Evolutionary conservation across 2,329 filamentous ascomycete genomes (phyloP), one percentile per base, ranked within the genome.

Genomic region (Alternaria burnsii): DNA sequence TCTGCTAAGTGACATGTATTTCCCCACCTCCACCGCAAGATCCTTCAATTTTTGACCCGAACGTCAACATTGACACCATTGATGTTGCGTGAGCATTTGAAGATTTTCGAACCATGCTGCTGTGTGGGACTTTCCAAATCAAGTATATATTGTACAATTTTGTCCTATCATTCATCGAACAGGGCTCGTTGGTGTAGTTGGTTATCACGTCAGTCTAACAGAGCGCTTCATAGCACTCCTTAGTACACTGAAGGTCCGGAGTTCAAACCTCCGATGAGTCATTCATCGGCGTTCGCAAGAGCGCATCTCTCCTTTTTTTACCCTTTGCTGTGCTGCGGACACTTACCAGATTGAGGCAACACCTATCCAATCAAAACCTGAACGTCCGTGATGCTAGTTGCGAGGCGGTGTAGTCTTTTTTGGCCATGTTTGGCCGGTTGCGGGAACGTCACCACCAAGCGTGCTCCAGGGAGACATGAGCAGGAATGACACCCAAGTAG

Each of bases 171-270:
- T 55, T 2, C 52, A 62, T 53, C 48, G 53, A 51, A 18, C 12
- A 42, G 20, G 73, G 71, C 65, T 74, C 68, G 72, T 61, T 78
- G 76, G 78, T 81, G 79, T 81, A 81, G 79, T 80, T 80, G 79
- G 78, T 80, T 79, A 81, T 81, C 78, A 80, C 79, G 78, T 80
- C 75, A 80, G 79, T 80, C 78, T 81, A 80, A 80, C 79, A 80
- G 24, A 26, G 24, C 24, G 24, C 24, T 26, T 26, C 24, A 26
- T 6, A 26, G 24, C 24, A 26, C 24, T 26, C 24, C 24, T 62
- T 62, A 46, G 59, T n/a, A 47, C 59, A 62, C 59, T 62, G 59
- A 62, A 62, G 59, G 59, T 62, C 59, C 55, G 42, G 55, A 62
- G 59, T 62, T 62, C 59, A 62, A 62, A 52, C 55, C 59, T 62